Percentiles rank a stretch among this genome's conserved stretches.
phyloP scores from a whole-genome alignment of 768 basidiomycete genomes.

The Roridomyces roridus region DNA sequence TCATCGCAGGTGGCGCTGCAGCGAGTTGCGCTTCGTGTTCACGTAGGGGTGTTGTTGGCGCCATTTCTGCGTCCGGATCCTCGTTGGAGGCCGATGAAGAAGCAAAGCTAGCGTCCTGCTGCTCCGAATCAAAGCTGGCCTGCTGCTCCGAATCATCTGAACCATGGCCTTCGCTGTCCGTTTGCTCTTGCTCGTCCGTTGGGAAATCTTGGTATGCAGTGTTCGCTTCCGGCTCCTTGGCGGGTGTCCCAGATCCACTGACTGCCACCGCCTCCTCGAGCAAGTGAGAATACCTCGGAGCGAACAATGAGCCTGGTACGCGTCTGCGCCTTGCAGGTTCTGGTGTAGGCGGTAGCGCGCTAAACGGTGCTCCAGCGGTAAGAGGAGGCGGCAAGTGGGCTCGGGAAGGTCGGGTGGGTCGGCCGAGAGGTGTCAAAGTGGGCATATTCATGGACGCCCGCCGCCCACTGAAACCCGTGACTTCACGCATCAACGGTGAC shows the following conservation, averaged over 20 bases:
- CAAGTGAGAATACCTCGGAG: conserved; percentile 63
- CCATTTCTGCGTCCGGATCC: conserved; percentile 23
- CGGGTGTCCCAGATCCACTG: not conserved
- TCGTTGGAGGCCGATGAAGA: conserved; percentile 7
- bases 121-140: not conserved
- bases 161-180: not conserved
- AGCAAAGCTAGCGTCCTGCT: not conserved
- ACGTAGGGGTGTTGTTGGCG: conserved; percentile 21
- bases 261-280: conserved; percentile 60
- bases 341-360: conserved; percentile 32
- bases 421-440: conserved; percentile 57
- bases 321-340: conserved; percentile 27
- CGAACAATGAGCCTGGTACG: conserved; percentile 50
- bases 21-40: conserved; percentile 7
- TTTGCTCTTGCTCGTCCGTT: not conserved
- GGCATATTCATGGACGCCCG: conserved; percentile 48
- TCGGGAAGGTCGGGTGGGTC: conserved; percentile 36
- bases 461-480: conserved; percentile 13
- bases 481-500: conserved; percentile 16
- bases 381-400: conserved; percentile 27
- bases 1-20: conserved; percentile 29
- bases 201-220: too few relatives aligned
- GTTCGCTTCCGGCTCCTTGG: conserved; percentile 1
- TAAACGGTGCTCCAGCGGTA: conserved; percentile 38
- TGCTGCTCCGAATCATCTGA: not conserved